Evolutionary conservation across 208 protist genomes (phyloP), one percentile per base, ranked within the genome.

Genomic region (Crithidia sp.): DNA sequence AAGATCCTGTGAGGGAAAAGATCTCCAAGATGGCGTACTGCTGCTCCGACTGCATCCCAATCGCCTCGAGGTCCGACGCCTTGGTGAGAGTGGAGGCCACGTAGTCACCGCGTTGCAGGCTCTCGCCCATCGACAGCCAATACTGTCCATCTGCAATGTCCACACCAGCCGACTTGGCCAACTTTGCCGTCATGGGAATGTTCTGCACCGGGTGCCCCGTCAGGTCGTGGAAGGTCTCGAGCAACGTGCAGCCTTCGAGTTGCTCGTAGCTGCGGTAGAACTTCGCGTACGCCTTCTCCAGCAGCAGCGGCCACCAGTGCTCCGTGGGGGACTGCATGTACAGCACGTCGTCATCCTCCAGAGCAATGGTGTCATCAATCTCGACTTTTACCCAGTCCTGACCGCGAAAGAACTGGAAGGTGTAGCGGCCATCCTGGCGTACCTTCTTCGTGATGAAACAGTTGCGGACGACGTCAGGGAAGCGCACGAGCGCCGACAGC

Each of bases 231-330:
- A 92, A 85, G 2, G 87, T 83, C 74, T 97, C 90, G 50, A 80
- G 78, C 6, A 89, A 76, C 16, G 83, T 94, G 70, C 90, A 94
- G 47, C 87, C 86, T n/a, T 93, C 87, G 10, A 97, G 74, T 14
- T 86, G 74, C 40, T 85, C 79, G 77, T 95, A 97, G 44, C 60
- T 69, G 44, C 75, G 85, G 81, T 94, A 91, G 81, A 97, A 94
- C 74, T 97, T 97, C 40, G 92, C 92, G 77, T 97, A 97, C 45
- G 92, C 92, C 86, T 97, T 97, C 83, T 97, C 90, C 63, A 97
- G 79, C 68, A 97, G 78, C 54, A 95, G 77, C 36, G 92, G 90
- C 82, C 88, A 97, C 86, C 86, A 92, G 64, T 91, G 89, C 73
- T 84, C 81, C 6, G 81, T 89, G n/a, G 89, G 90, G 3, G 86